Conservation (phyloP, 2,329 filamentous ascomycete species). For the Calonectria crousiana region DNA sequence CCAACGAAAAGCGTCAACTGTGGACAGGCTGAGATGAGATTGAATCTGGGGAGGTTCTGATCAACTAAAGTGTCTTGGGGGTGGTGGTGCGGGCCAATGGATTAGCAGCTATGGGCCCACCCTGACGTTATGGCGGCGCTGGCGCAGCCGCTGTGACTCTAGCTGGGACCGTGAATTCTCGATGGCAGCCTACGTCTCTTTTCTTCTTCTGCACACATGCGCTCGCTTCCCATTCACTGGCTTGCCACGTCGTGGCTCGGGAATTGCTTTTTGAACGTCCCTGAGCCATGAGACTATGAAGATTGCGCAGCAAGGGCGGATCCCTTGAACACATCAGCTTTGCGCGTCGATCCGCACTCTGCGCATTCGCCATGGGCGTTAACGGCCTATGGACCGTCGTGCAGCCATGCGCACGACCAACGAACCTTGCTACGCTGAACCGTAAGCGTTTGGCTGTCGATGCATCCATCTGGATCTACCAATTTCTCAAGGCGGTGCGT, state of each 20-base stretch:
- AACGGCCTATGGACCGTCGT: conserved; percentile 97
- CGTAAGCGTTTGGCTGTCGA: conserved; percentile 96
- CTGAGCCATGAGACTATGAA: conserved; percentile 12
- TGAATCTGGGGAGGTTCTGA: conserved; percentile 17
- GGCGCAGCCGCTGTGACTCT: conserved; percentile 4
- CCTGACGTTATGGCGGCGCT: conserved; percentile 39
- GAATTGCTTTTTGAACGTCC: background rate
- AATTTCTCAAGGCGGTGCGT: conserved; percentile 97
- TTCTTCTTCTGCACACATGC: background rate
- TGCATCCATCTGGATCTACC: conserved; percentile 99
- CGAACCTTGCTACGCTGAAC: conserved; percentile 96
- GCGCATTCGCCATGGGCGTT: conserved; percentile 81
- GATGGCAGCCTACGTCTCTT: conserved; percentile 14
- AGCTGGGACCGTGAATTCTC: conserved; percentile 21
- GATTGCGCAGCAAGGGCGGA: conserved; percentile 30
- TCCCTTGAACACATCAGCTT: conserved; percentile 28
- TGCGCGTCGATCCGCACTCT: conserved; percentile 26
- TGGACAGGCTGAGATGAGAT: conserved; percentile 15
- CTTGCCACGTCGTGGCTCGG: background rate
- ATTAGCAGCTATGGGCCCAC: conserved; percentile 32
- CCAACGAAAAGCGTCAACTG: conserved; percentile 9
- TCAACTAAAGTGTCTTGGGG: conserved; percentile 15
- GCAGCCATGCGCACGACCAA: conserved; percentile 93
- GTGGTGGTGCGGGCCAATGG: conserved; percentile 26
- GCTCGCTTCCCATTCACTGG: background rate